phyloP scores from a whole-genome alignment of 2,329 filamentous ascomycete species.

The Apiospora pterosperma region DNA sequence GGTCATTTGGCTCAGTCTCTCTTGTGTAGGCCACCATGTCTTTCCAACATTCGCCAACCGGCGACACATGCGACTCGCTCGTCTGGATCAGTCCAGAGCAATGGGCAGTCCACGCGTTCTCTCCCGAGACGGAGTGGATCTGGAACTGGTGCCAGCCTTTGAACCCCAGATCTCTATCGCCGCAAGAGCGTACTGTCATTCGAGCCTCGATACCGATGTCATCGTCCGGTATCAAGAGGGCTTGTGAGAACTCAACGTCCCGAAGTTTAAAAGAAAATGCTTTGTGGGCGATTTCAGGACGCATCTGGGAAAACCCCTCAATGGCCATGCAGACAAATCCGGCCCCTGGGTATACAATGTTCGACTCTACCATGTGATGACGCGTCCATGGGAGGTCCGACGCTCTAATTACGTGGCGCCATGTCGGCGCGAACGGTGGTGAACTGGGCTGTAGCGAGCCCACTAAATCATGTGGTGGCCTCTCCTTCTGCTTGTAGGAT shows the following conservation, averaged over 20 bases:
- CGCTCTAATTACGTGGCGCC: not conserved
- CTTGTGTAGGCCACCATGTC: not conserved
- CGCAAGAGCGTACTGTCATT: not conserved
- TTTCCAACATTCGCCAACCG: not conserved
- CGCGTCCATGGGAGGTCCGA: not conserved
- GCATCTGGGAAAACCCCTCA: not conserved
- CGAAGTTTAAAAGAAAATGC: not conserved
- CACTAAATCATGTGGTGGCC: not conserved
- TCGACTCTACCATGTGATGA: not conserved
- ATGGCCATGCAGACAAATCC: not conserved
- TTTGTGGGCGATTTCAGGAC: not conserved
- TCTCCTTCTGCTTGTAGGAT: not conserved
- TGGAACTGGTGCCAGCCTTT: not conserved
- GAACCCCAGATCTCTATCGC: not conserved
- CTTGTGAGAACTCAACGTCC: not conserved
- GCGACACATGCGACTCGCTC: not conserved
- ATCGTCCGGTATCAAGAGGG: not conserved
- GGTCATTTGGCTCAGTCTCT: not conserved
- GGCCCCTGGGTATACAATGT: not conserved
- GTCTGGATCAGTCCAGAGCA: not conserved
- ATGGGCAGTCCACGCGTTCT: not conserved
- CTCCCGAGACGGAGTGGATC: not conserved
- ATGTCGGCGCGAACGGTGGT: not conserved
- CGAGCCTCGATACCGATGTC: not conserved
- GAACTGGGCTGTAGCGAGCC: not conserved